A percentile compares a stretch with the other conserved stretches of the same genome.
Conservation (phyloP, 495 filamentous ascomycete genomes). For the Penicilliopsis zonata region DNA sequence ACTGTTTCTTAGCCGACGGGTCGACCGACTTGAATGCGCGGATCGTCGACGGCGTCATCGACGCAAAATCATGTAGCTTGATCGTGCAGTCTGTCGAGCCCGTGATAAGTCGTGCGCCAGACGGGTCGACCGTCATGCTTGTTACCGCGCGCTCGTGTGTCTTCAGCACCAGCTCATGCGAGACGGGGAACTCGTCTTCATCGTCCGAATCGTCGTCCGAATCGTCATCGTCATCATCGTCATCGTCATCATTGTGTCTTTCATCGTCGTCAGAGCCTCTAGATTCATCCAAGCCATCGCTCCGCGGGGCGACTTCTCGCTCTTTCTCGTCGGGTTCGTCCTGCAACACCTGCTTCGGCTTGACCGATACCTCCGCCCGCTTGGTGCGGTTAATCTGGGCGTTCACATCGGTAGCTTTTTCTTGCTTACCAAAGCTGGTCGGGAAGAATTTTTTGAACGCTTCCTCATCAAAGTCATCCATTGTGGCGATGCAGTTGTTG, state of each 20-base stretch:
- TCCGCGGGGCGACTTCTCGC: conserved; percentile 1
- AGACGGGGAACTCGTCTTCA: conserved; percentile 84
- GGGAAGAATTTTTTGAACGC: conserved; percentile 75
- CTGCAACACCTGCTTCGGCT: conserved; percentile 9
- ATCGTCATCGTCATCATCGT: conserved; percentile 40
- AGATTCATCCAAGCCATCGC: conserved; percentile 9
- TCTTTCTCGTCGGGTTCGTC: conserved; percentile 9
- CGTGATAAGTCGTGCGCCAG: conserved; percentile 73
- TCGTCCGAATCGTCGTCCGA: conserved; percentile 55
- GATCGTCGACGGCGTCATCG: conserved; percentile 89
- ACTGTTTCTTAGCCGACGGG: conserved; percentile 63
- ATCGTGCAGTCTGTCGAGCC: conserved; percentile 83
- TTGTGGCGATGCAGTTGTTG: conserved; percentile 13
- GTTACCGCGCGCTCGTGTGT: conserved; percentile 88
- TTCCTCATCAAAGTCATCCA: conserved; percentile 67
- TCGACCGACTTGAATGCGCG: conserved; percentile 89
- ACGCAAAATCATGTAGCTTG: conserved; percentile 89
- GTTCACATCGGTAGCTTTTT: conserved; percentile 57
- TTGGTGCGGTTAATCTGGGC: conserved; percentile 71
- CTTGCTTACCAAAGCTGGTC: conserved; percentile 74
- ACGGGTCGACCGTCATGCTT: conserved; percentile 67
- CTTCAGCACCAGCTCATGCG: conserved; percentile 84
- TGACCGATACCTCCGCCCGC: conserved; percentile 33
- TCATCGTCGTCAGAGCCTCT: conserved; percentile 10
- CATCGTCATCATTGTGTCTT: conserved; percentile 34